Base-by-base conservation (phyloP, 805 yeast genomes). In the Pichia manshurica region DNA sequence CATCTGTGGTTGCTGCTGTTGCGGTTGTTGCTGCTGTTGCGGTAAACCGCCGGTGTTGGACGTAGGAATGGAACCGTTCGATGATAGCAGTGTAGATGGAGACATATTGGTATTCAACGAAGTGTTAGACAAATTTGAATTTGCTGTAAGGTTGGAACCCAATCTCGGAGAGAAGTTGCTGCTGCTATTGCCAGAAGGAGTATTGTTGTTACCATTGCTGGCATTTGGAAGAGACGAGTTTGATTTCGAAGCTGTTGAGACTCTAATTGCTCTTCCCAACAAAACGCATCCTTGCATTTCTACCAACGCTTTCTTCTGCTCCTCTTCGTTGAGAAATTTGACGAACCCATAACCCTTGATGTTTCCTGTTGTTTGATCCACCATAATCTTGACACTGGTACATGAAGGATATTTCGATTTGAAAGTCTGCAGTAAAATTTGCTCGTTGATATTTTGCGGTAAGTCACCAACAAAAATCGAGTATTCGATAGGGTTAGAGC, bases 281-380 rank as follows among this genome's bases (percentile, higher is more conserved):
- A 88, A 65, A 35, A 78, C 69, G 17, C 73, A 73, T 4, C 96
- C 95, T 65, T 85, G 90, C 95, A 88, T 86, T 60, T 86, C 95
- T 20, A 72, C 59, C 36, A 87, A 63, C 0, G 96, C 88, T 44
- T 80, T 74, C 55, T 80, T 82, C 64, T 84, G 88, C 35, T 84
- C 88, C 10, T 73, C 72, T 51, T 77, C 81, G 49, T 74, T 74
- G 32, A 72, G 59, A 61, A 89, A 88, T 52, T 87, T 79, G n/a
- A 88, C 87, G 69, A 90, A 90, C 2, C 96, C 97, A 64, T 84
- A 89, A 12, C 96, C 96, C 59, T 86, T 81, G 6, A 91, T 78
- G 42, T 73, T 73, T 28, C 83, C 82, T 1, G 95, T 81, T 12
- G 65, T 61, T 34, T 79, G 81, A 63, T 89, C 96, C 42, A 76